Conservation (phyloP, 148 eudicot genomes). For the Diospyros lotus region DNA sequence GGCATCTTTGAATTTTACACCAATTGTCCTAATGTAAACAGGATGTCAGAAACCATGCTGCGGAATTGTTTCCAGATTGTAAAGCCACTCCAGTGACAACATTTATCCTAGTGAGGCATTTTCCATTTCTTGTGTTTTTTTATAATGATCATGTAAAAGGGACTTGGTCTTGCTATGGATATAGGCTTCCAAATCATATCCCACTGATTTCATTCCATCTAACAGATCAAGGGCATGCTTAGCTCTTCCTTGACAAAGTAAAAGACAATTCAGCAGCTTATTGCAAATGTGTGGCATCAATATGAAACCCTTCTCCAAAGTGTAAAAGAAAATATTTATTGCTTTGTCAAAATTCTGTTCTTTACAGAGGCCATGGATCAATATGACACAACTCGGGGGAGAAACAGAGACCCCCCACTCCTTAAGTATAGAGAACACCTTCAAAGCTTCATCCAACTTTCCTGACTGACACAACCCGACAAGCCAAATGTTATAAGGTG, state of each 20-base stretch:
- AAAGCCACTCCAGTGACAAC: slow-evolving; percentile 2
- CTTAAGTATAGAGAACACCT: slow-evolving; percentile 43
- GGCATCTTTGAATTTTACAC: background rate
- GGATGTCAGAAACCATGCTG: background rate
- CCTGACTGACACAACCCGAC: slow-evolving; percentile 64
- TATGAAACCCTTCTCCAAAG: slow-evolving; percentile 46
- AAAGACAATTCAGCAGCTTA: slow-evolving; percentile 39
- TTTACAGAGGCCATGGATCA: slow-evolving; percentile 48
- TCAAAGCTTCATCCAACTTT: slow-evolving; percentile 55
- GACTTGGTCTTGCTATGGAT: slow-evolving; percentile 38
- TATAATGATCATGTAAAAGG: slow-evolving; percentile 24
- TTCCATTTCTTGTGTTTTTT: slow-evolving; percentile 18
- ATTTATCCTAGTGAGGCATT: slow-evolving; percentile 19
- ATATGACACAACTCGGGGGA: slow-evolving; percentile 58
- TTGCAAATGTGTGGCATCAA: slow-evolving; percentile 46
- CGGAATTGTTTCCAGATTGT: background rate
- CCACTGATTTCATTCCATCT: slow-evolving; percentile 48
- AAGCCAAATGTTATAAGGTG: slow-evolving; percentile 67
- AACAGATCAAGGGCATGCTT: slow-evolving; percentile 46
- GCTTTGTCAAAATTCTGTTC: slow-evolving; percentile 45
- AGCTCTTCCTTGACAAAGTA: slow-evolving; percentile 28
- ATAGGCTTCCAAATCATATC: slow-evolving; percentile 44
- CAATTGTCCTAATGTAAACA: background rate
- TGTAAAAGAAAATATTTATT: slow-evolving; percentile 49
- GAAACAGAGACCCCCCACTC: slow-evolving; percentile 45